Evolutionary conservation across 2,329 filamentous ascomycete genomes (phyloP).

Genomic region (Parastagonospora nodorum): DNA sequence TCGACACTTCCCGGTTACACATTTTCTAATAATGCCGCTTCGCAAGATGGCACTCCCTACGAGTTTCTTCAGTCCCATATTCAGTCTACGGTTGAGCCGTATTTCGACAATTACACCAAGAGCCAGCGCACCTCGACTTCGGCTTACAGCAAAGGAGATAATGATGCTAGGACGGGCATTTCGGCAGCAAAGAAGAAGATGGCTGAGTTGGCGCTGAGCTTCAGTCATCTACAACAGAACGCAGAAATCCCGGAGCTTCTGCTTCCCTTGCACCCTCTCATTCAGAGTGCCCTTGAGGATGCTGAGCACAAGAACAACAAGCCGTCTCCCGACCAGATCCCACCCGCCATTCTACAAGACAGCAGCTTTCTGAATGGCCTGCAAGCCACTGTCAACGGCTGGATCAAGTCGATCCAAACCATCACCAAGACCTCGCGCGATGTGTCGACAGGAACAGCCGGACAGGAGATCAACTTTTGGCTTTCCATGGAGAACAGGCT

Average conservation of each 20-base stretch:
- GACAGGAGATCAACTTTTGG: slow-evolving; percentile 99
- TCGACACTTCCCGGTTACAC: slow-evolving; percentile 87
- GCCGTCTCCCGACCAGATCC: slow-evolving; percentile 79
- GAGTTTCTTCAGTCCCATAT: slow-evolving; percentile 91
- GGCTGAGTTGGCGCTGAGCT: slow-evolving; percentile 87
- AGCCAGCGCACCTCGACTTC: slow-evolving; percentile 49
- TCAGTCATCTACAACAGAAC: slow-evolving; percentile 94
- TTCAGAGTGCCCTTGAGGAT: slow-evolving; percentile 83
- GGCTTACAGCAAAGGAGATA: slow-evolving; percentile 75
- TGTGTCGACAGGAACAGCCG: slow-evolving; percentile 76
- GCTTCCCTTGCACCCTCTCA: slow-evolving; percentile 83
- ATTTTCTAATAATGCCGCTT: slow-evolving; percentile 68
- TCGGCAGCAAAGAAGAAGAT: slow-evolving; percentile 97
- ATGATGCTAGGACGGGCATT: slow-evolving; percentile 91
- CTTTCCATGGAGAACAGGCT: slow-evolving; percentile 93
- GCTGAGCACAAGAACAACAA: slow-evolving; percentile 69
- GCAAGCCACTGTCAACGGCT: slow-evolving; percentile 91
- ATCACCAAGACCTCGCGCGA: slow-evolving; percentile 95
- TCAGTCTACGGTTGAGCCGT: slow-evolving; percentile 88
- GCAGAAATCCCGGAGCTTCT: slow-evolving; percentile 95
- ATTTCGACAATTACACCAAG: slow-evolving; percentile 96
- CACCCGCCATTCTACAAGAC: slow-evolving; percentile 76
- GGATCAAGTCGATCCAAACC: slow-evolving; percentile 98
- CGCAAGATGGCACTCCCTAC: slow-evolving; percentile 82
- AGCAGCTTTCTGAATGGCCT: slow-evolving; percentile 92